A percentile compares a stretch with the other conserved stretches of the same genome.
These are phyloP conservation scores for Kuraishia ogatae DNA, from an alignment of 805 yeast species.

Conservation along the genomic window DNA sequence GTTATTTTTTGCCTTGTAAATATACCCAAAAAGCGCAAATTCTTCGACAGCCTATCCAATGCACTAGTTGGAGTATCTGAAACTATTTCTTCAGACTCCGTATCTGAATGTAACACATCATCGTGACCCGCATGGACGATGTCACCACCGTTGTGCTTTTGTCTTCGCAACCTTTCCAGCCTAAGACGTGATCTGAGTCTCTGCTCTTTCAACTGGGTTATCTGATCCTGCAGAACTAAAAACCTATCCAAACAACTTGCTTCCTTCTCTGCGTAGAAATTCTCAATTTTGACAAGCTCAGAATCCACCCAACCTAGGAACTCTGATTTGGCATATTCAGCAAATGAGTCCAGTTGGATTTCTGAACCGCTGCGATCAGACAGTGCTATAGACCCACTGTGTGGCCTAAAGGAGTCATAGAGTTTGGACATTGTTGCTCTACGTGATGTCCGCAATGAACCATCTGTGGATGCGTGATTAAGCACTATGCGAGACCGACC, in stretches of 20 bases:
- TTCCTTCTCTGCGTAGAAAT: conserved; percentile 54
- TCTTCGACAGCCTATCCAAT: background rate
- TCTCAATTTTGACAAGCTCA: conserved; percentile 52
- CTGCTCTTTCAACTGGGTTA: conserved; percentile 55
- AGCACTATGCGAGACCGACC: background rate
- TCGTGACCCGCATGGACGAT: background rate
- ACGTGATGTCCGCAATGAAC: background rate
- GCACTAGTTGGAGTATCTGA: background rate
- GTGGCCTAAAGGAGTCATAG: conserved; percentile 1
- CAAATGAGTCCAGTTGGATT: conserved; percentile 6
- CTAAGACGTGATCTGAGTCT: conserved; percentile 18
- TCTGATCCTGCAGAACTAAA: conserved; percentile 56
- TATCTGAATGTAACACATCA: background rate
- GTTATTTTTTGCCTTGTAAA: conserved; percentile 2
- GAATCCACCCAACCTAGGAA: conserved; percentile 62
- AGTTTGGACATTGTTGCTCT: background rate
- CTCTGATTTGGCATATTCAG: conserved; percentile 30
- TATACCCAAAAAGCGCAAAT: background rate
- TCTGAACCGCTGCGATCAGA: background rate
- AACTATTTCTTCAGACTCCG: background rate
- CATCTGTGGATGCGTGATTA: background rate
- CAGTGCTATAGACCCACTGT: conserved; percentile 2
- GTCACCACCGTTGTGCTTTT: background rate
- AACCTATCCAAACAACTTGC: conserved; percentile 51
- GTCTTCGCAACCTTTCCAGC: conserved; percentile 5